Percentiles rank a stretch among this genome's conserved stretches.
These are phyloP conservation scores for Parachlorella kessleri DNA, from an alignment of 139 green algal species.

Conservation along the genomic window DNA sequence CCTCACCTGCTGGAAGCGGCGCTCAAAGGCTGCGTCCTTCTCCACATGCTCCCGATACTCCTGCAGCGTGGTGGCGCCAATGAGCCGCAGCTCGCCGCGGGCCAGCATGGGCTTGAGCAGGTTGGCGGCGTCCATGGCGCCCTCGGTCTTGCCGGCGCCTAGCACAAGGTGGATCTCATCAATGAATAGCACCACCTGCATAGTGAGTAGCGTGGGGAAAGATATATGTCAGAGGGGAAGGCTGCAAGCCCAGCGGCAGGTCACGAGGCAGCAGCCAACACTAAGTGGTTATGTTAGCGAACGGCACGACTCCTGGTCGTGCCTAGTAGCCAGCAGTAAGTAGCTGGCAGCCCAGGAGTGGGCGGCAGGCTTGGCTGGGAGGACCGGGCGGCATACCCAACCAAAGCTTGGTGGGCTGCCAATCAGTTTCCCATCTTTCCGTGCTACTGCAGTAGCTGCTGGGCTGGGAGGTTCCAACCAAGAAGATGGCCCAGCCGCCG, in stretches of 20 bases:
- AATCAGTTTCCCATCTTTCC: no score
- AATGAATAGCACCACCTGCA: slow-evolving; percentile 91
- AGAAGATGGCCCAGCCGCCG: no score
- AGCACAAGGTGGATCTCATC: slow-evolving; percentile 90
- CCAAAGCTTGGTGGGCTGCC: no score
- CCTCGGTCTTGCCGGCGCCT: slow-evolving; percentile 73
- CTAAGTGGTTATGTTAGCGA: no score
- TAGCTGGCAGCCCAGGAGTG: no score
- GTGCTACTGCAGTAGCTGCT: no score
- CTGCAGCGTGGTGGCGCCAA: slow-evolving; percentile 90
- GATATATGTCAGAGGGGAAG: neutral
- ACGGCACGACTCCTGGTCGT: no score
- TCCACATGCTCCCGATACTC: slow-evolving; percentile 96
- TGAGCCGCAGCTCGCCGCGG: slow-evolving; percentile 92
- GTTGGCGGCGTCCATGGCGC: slow-evolving; percentile 94
- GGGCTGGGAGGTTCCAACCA: no score
- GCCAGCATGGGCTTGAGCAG: slow-evolving; percentile 97
- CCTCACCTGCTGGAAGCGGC: slow-evolving; percentile 86
- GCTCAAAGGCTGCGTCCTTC: slow-evolving; percentile 93
- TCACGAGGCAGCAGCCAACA: no score
- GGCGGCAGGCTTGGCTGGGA: no score
- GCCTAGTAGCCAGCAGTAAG: no score
- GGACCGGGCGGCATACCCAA: no score
- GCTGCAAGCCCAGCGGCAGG: neutral
- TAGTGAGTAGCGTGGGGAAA: neutral